Conservation (phyloP, 345 rosid species). For the Isatis tinctoria region DNA sequence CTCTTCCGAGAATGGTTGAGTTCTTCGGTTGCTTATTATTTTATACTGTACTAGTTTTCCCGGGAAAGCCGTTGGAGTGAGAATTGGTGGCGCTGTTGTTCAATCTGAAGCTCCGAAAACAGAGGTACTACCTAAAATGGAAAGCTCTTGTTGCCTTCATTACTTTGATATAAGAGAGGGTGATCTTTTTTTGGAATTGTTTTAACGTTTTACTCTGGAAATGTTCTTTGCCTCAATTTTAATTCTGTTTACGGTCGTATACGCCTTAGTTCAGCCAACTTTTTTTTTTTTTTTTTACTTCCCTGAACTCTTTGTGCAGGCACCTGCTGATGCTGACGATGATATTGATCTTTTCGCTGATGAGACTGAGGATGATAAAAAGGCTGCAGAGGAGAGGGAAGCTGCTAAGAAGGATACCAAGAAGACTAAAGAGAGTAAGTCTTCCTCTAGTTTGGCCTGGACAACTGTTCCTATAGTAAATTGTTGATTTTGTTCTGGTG, state of each 20-base stretch:
- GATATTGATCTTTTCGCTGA: conserved; percentile 89
- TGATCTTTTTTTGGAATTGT: too few relatives aligned
- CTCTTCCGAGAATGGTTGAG: not conserved
- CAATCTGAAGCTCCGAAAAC: conserved; percentile 28
- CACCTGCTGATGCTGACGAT: conserved; percentile 62
- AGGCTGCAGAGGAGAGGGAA: conserved; percentile 80
- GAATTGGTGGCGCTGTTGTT: conserved; percentile 44
- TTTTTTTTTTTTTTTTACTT: too few relatives aligned
- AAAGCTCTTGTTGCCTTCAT: too few relatives aligned
- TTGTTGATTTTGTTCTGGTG: not conserved
- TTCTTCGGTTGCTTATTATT: not conserved
- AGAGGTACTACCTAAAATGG: conserved; percentile 24
- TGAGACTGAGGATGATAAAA: conserved; percentile 89
- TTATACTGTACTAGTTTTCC: conserved; percentile 48
- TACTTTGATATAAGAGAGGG: too few relatives aligned
- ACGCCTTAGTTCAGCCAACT: too few relatives aligned
- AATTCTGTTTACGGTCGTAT: too few relatives aligned
- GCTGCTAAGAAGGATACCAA: conserved; percentile 62
- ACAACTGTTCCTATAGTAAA: not conserved
- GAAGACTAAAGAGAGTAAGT: conserved; percentile 61
- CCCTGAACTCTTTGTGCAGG: too few relatives aligned
- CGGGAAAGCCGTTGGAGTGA: conserved; percentile 72
- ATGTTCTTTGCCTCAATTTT: too few relatives aligned
- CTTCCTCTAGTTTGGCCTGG: not conserved
- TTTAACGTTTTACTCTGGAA: too few relatives aligned